Evolutionary conservation across 768 basidiomycete species (phyloP), one percentile per base, ranked within the genome.

Genomic region (Kwoniella sp.): DNA sequence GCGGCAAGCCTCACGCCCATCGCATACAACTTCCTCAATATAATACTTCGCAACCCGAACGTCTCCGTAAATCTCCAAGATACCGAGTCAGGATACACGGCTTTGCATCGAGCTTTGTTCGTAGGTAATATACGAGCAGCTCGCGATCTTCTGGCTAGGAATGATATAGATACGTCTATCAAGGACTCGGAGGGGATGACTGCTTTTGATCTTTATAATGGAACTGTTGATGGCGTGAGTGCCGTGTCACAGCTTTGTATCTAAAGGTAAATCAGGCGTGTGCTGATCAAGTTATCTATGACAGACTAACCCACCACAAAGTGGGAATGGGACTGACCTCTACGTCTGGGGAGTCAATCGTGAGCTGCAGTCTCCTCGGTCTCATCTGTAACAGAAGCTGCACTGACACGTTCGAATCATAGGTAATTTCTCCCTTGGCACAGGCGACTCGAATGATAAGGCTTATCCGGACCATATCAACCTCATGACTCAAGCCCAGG

Each of bases 121-220:
- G 78, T 83, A 37, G 91, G 90, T 0, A 91, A 81, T 57, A 66
- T 82, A 63, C 59, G 78, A 66, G 70, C 68, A 55, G 92, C 90
- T 2, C 80, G 90, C 50, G 82, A 93, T 36, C 84, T 98, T 7
- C 81, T 96, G 56, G 86, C 88, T 71, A 86, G 87, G 40, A 72
- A 84, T 22, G 92, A 95, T 71, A 86, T 86, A 24, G 90, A 96
- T 76, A 80, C 83, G 0, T 81, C 84, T 4, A 68, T 90, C 62
- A 92, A 91, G 76, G 95, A 97, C 73, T 73, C 83, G 27, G 95
- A 97, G 69, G 95, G 81, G 30, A 89, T 94, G 78, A 92, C 91
- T 0, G 87, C 92, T 0, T 92, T 92, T 65, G 94, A 98, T 74
- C 80, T 98, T 33, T 96, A 92, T 81, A 97, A 97, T 76, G 89